A percentile compares a stretch with the other conserved stretches of the same genome.
phyloP scores from a whole-genome alignment of 2,329 filamentous ascomycete species.

The Periconia sp. region DNA sequence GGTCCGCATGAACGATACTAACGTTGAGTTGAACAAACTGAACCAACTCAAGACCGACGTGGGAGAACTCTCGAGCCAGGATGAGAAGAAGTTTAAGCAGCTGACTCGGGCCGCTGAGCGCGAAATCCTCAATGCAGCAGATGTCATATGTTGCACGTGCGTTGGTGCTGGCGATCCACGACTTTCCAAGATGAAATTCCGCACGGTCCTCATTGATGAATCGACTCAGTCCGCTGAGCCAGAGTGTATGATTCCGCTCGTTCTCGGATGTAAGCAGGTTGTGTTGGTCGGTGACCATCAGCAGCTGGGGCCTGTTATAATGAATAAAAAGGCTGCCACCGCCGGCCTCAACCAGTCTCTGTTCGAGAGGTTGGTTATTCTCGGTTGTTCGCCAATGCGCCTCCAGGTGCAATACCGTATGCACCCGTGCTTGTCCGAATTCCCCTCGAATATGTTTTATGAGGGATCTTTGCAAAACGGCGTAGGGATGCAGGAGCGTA shows the following conservation, averaged over 20 bases:
- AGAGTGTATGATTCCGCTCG: constrained; percentile 97
- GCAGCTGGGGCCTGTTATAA: constrained; percentile 96
- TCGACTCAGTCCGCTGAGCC: constrained; percentile 97
- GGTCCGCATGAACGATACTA: constrained; percentile 95
- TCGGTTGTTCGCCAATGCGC: constrained; percentile 87
- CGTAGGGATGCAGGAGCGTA: constrained; percentile 83
- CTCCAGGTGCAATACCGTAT: constrained; percentile 98
- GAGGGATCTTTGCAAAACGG: constrained; percentile 96
- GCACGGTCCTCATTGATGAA: constrained; percentile 96
- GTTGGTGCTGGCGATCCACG: constrained; percentile 96
- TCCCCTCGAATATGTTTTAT: constrained; percentile 99
- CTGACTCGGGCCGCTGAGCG: constrained; percentile 91
- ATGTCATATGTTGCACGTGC: constrained; percentile 98
- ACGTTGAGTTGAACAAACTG: constrained; percentile 88
- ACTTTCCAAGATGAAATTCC: constrained; percentile 95
- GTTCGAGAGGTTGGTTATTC: constrained; percentile 91
- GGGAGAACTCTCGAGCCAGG: constrained; percentile 88
- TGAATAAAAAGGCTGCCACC: constrained; percentile 99
- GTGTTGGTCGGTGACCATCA: constrained; percentile 99
- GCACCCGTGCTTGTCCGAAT: constrained; percentile 96
- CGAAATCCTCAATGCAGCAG: constrained; percentile 91
- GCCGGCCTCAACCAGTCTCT: constrained; percentile 97
- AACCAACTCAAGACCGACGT: constrained; percentile 90
- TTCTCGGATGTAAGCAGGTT: constrained; percentile 96
- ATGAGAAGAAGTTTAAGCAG: constrained; percentile 98